Conservation (phyloP, 495 filamentous ascomycete species). For the Hyaloscypha finlandica region DNA sequence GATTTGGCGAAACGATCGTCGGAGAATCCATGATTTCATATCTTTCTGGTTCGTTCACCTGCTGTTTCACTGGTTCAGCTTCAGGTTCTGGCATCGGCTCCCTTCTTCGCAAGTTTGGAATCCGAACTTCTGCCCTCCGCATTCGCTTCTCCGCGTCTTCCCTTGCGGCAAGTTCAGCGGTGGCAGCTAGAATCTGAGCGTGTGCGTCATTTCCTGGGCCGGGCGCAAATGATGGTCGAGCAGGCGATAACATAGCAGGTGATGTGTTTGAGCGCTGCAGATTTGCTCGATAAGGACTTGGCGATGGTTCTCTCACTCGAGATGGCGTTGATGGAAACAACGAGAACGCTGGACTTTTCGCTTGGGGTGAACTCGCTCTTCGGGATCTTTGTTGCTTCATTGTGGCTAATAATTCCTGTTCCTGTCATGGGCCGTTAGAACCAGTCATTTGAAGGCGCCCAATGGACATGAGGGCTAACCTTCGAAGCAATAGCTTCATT, state of each 20-base stretch:
- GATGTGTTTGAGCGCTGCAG: slow-evolving; percentile 61
- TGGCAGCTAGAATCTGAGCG: slow-evolving; percentile 21
- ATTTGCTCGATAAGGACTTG: slow-evolving; percentile 39
- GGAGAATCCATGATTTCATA: not conserved
- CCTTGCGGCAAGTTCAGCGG: not conserved
- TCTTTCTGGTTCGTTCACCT: not conserved
- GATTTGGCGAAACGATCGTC: not conserved
- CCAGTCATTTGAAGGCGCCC: slow-evolving; percentile 12
- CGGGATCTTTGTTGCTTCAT: slow-evolving; percentile 37
- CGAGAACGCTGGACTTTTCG: slow-evolving; percentile 59
- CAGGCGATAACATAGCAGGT: slow-evolving; percentile 52
- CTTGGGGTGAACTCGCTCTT: slow-evolving; percentile 62
- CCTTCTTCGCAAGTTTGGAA: slow-evolving; percentile 28
- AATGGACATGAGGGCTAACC: slow-evolving; percentile 34
- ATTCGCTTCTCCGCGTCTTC: not conserved
- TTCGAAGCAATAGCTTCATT: slow-evolving; percentile 42
- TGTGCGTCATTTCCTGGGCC: slow-evolving; percentile 24
- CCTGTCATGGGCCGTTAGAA: slow-evolving; percentile 27
- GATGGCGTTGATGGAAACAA: slow-evolving; percentile 63
- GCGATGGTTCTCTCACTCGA: slow-evolving; percentile 20
- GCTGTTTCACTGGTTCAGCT: slow-evolving; percentile 16
- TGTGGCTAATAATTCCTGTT: slow-evolving; percentile 32
- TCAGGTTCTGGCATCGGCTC: slow-evolving; percentile 25
- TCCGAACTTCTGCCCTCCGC: not conserved
- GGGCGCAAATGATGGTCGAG: slow-evolving; percentile 30